Base-by-base conservation (phyloP, 768 basidiomycete genomes). In the Panellus pusillus region DNA sequence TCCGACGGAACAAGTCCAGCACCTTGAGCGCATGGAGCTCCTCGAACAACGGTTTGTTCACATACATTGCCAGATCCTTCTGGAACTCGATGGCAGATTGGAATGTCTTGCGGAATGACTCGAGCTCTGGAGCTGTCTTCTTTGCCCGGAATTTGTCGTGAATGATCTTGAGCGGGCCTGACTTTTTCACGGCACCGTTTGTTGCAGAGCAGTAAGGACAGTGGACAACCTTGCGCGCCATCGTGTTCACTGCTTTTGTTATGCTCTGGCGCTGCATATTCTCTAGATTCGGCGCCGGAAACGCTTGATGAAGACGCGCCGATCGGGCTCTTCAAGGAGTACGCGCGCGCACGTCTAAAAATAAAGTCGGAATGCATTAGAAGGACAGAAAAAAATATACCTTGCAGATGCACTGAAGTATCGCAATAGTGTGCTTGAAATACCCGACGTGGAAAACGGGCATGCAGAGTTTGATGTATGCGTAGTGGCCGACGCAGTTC, bases 401-500 rank as follows among this genome's bases (percentile, higher is more conserved):
- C 75, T 99, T 99, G 81, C 97, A 99, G 60, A 98, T 94, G 61
- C 90, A 89, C 66, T 98, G 97, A 1, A 98, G 80, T 59, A 98
- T 89, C 20, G 82, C 81, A 54, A 98, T 93, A 15, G 89, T 92
- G 62, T 98, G 94, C 68, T 94, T 91, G 77, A 99, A 98, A 72
- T 93, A 99, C 7, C 97, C 97, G 52, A 98, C 93, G 68, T 99
- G 97, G 69, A 98, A 99, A 17, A 98, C 95, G 0, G 97, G 97
- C 17, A 99, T 86, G 29, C 89, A 85, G 39, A 99, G 80, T 71
- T 97, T 98, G 74, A 99, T 98, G 72, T 98, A 98, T 5, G 95
- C 95, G 68, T 97, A 98, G 70, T 99, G 97, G 1, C 97, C 97
- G 19, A 97, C 95, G 67, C 97, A 99, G 57, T 97, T 93, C 3